These are phyloP conservation scores for Trichoderma sp. DNA, from an alignment of 2,329 filamentous ascomycete genomes.

Conservation along the genomic window DNA sequence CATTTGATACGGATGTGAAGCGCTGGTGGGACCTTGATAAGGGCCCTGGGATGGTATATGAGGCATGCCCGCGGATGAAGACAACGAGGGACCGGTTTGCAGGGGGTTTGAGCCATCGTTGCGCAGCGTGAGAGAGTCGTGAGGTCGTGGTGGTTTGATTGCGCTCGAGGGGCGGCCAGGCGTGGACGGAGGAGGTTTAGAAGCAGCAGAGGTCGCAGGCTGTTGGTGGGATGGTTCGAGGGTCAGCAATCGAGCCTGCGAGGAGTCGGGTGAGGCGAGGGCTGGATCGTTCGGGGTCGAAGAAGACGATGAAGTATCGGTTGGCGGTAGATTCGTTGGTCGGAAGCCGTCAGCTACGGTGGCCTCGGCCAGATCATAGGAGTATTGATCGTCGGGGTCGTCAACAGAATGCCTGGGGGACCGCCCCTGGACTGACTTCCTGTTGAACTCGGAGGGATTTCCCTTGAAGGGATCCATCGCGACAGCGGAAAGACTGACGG, in stretches of 20 bases:
- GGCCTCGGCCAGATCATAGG: slow-evolving; percentile 53
- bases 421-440: slow-evolving; percentile 47
- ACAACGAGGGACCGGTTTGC: slow-evolving; percentile 21
- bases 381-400: slow-evolving; percentile 46
- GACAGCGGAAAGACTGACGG: slow-evolving; percentile 31
- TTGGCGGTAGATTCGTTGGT: slow-evolving; percentile 37
- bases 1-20: slow-evolving; percentile 83
- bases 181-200: slow-evolving; percentile 32
- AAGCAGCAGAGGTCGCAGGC: slow-evolving; percentile 15
- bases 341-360: slow-evolving; percentile 58
- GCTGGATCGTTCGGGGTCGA: slow-evolving; percentile 28
- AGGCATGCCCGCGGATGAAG: slow-evolving; percentile 42
- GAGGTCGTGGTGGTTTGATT: slow-evolving; percentile 53
- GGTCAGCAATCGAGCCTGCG: slow-evolving; percentile 10
- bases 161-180: slow-evolving; percentile 56
- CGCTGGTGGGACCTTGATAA: slow-evolving; percentile 69
- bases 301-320: not conserved
- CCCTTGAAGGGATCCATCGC: slow-evolving; percentile 47
- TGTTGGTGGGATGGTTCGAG: slow-evolving; percentile 11
- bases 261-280: slow-evolving; percentile 32
- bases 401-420: slow-evolving; percentile 42
- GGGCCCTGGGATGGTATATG: slow-evolving; percentile 59
- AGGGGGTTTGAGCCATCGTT: slow-evolving; percentile 51
- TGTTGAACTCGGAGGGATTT: slow-evolving; percentile 45
- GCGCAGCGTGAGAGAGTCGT: slow-evolving; percentile 55